Percentiles rank a stretch among this genome's conserved stretches.
Evolutionary conservation across 2,329 filamentous ascomycete genomes (phyloP).

Genomic region (Blumeriella jaapii): DNA sequence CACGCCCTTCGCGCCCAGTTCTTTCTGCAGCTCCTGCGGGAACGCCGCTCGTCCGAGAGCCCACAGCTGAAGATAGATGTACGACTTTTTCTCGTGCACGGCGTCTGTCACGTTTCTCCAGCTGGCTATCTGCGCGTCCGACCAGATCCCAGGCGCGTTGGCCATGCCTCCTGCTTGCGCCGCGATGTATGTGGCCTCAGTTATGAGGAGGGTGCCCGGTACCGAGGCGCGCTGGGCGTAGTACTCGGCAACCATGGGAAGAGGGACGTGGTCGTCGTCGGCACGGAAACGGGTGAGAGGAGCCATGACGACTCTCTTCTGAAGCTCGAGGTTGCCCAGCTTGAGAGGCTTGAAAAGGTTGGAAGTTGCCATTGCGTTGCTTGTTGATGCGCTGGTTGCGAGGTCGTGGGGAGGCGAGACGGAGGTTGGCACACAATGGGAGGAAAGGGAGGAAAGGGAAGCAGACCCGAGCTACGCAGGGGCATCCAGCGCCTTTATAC

Average conservation of each 20-base stretch:
- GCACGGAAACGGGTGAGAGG: conserved; percentile 45
- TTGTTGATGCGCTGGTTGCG: too few relatives aligned
- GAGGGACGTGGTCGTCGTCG: conserved; percentile 35
- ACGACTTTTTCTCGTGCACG: conserved; percentile 46
- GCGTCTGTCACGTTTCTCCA: conserved; percentile 48
- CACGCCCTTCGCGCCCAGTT: conserved; percentile 15
- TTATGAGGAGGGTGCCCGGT: conserved; percentile 43
- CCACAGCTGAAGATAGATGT: conserved; percentile 51
- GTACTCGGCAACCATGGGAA: conserved; percentile 35
- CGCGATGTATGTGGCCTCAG: conserved; percentile 40
- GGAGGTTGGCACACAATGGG: too few relatives aligned
- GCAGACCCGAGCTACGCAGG: too few relatives aligned
- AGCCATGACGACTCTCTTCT: conserved; percentile 41
- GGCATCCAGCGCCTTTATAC: too few relatives aligned
- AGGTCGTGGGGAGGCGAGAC: too few relatives aligned
- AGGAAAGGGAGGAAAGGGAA: background rate
- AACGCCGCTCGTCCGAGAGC: conserved; percentile 38
- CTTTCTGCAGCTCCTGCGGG: conserved; percentile 12
- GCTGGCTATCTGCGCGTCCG: conserved; percentile 37
- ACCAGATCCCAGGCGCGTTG: conserved; percentile 45
- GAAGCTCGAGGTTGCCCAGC: conserved; percentile 30
- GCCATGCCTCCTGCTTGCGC: conserved; percentile 35
- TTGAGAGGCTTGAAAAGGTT: conserved; percentile 34
- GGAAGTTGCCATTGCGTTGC: too few relatives aligned
- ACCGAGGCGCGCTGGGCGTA: conserved; percentile 40